Conservation (phyloP, 495 filamentous ascomycete species). For the Tuber magnatum region DNA sequence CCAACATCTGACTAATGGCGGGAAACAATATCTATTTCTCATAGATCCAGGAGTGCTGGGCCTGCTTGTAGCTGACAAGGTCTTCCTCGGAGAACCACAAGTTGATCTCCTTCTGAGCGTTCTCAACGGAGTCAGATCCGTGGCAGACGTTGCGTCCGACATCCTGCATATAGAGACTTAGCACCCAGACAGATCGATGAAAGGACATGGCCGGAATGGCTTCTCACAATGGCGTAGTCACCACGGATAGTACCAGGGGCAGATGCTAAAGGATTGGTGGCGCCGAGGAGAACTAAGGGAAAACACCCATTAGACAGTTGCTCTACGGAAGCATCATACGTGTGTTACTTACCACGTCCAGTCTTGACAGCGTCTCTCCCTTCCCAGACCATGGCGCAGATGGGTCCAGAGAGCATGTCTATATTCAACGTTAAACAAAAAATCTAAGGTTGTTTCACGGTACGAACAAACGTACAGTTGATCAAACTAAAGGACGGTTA, state of each 20-base stretch:
- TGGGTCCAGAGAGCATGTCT: slow-evolving; percentile 97
- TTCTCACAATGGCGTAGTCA: slow-evolving; percentile 60
- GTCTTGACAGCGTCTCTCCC: slow-evolving; percentile 97
- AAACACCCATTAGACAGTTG: slow-evolving; percentile 20
- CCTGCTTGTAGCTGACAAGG: slow-evolving; percentile 67
- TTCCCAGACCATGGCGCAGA: slow-evolving; percentile 99
- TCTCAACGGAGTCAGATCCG: slow-evolving; percentile 96
- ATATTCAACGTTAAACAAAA: slow-evolving; percentile 36
- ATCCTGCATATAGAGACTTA: slow-evolving; percentile 49
- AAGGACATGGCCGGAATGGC: not conserved
- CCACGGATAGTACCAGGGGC: slow-evolving; percentile 95
- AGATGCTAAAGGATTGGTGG: slow-evolving; percentile 93
- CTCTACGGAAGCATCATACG: not conserved
- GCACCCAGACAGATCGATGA: slow-evolving; percentile 18
- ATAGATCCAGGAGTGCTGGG: slow-evolving; percentile 86
- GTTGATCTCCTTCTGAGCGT: slow-evolving; percentile 97
- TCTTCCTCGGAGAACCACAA: slow-evolving; percentile 92
- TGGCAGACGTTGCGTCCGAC: slow-evolving; percentile 99
- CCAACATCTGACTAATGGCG: not conserved
- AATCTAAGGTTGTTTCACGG: not conserved
- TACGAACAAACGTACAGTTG: slow-evolving; percentile 5
- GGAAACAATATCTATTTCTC: slow-evolving; percentile 55
- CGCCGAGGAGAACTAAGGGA: slow-evolving; percentile 70
- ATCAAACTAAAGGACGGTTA: slow-evolving; percentile 58
- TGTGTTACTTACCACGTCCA: slow-evolving; percentile 64